Evolutionary conservation across 108 stramenopile species (phyloP), one percentile per base, ranked within the genome.

Genomic region (Parietichytrium sp.): DNA sequence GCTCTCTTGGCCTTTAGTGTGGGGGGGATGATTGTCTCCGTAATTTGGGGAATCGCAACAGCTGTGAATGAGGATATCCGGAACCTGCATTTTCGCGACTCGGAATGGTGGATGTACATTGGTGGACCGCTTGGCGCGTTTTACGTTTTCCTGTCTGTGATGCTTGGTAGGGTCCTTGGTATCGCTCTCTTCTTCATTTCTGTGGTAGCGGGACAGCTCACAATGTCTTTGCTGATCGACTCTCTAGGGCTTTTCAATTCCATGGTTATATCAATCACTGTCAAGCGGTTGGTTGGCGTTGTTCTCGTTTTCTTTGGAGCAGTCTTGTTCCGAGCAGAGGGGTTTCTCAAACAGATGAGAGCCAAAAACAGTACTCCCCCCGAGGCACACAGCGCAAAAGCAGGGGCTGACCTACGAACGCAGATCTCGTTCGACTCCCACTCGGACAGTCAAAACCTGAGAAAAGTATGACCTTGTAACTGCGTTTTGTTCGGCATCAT

Each of bases 141-240:
- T 8, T 72, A 72, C 20, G 61, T 72, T 47, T 33, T 72, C 18
- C 38, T 42, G 13, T 23, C 20, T 25, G 42, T 72, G 13, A 12
- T 42, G 10, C 61, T 72, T 42, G 61, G 38, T 6, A 33, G 38
- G 10, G 20, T 72, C 6, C 61, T 72, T 27, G 61, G 61, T 27
- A 38, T 72, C 20, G 61, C 29, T 6, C 42, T 36, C 38, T 72
- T 72, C 33, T 7, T 72, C 1, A 25, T 72, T 20, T 36, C 25
- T 2, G 61, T 72, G 0, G 42, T 72, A 6, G 18, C 25, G 36
- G 61, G 61, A 16, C 61, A 72, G 42, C 61, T 72, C 61, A 45
- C 45, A n/a, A 72, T 72, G 61, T 72, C 61, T 0, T 42, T 72
- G 23, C 45, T 72, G 36, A 72, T 72, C 33, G 61, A 72, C 20